phyloP scores from a whole-genome alignment of 352 stramenopile species.

The Phytophthora syringae region DNA sequence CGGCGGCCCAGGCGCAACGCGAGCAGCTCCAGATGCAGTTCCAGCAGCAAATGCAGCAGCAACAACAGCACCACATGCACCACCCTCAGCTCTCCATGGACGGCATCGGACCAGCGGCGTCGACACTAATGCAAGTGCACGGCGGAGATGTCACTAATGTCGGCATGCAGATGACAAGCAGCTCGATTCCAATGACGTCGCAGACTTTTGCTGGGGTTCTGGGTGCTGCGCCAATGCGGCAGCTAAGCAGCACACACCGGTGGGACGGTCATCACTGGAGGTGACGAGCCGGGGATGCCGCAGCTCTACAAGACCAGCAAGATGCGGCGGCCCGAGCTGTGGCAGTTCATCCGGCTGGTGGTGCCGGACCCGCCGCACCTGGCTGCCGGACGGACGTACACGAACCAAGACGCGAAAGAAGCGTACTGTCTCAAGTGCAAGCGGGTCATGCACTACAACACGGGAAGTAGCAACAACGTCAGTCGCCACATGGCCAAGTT shows the following conservation, averaged over 20 bases:
- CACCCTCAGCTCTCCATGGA: conserved; percentile 12
- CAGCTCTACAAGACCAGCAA: conserved; percentile 66
- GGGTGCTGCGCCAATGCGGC: background rate
- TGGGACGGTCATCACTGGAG: conserved; percentile 10
- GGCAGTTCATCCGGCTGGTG: conserved; percentile 64
- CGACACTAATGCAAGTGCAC: conserved; percentile 30
- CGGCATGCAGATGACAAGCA: conserved; percentile 14
- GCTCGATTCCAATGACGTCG: conserved; percentile 4
- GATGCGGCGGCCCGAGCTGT: conserved; percentile 62
- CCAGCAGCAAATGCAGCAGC: conserved; percentile 36
- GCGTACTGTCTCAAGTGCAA: conserved; percentile 66
- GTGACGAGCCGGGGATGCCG: conserved; percentile 28
- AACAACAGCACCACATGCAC: conserved; percentile 7
- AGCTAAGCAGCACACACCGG: conserved; percentile 2
- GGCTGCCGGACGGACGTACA: conserved; percentile 48
- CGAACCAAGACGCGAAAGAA: conserved; percentile 61
- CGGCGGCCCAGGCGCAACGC: conserved; percentile 13
- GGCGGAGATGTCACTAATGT: background rate
- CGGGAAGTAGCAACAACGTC: conserved; percentile 62
- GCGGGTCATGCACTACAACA: conserved; percentile 65
- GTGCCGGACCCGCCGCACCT: conserved; percentile 52
- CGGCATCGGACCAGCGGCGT: conserved; percentile 21
- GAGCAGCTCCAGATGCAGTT: conserved; percentile 39
- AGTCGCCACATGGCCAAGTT: conserved; percentile 66
- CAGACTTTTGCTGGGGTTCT: conserved; percentile 6